phyloP scores from a whole-genome alignment of 129 eudicot genomes.

The Silybum marianum region DNA sequence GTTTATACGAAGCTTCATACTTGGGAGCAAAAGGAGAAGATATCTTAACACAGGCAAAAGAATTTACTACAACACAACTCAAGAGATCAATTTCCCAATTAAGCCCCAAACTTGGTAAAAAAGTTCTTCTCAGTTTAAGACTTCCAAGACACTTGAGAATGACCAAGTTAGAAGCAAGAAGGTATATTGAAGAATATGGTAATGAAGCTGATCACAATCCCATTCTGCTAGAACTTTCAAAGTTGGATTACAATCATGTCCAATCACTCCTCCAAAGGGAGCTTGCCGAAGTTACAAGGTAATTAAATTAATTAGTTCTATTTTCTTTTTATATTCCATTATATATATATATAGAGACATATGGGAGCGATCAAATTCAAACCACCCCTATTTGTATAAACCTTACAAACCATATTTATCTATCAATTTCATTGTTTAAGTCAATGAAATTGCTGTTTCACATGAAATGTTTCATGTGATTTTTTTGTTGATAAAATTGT shows the following conservation, averaged over 20 bases:
- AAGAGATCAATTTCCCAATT: conserved; percentile 5
- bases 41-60: conserved; percentile 25
- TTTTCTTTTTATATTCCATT: neutral
- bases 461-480: too few relatives aligned
- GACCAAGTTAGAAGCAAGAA: conserved; percentile 36
- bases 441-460: too few relatives aligned
- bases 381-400: too few relatives aligned
- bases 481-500: too few relatives aligned
- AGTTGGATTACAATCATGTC: conserved; percentile 39
- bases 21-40: conserved; percentile 33
- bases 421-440: too few relatives aligned
- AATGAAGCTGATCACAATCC: conserved; percentile 8
- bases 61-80: conserved; percentile 29
- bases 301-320: neutral
- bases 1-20: conserved; percentile 50
- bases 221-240: conserved; percentile 8
- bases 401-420: too few relatives aligned
- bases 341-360: too few relatives aligned
- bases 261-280: conserved; percentile 44
- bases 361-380: too few relatives aligned
- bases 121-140: conserved; percentile 21
- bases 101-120: neutral
- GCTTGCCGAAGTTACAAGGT: conserved; percentile 34
- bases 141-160: conserved; percentile 44
- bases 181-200: conserved; percentile 31